Evolutionary conservation across 805 yeast genomes (phyloP).

Genomic region (Lipomyces sp.): DNA sequence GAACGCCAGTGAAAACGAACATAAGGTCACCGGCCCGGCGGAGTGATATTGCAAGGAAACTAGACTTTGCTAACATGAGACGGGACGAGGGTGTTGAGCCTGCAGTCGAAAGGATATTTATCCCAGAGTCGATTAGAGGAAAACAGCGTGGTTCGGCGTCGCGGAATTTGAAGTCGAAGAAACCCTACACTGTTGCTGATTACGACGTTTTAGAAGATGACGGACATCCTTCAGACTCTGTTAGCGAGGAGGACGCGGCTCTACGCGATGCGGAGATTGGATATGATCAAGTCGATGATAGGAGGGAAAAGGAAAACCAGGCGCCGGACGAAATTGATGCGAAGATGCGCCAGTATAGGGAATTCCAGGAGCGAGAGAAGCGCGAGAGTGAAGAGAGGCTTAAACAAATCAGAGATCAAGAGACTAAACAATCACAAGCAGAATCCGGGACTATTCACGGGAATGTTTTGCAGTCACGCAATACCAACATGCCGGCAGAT

Average conservation of each 20-base stretch:
- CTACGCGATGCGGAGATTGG: slow-evolving; percentile 1
- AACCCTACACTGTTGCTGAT: slow-evolving; percentile 19
- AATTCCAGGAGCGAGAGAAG: slow-evolving; percentile 30
- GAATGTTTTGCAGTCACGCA: background rate
- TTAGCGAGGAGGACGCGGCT: slow-evolving; percentile 1
- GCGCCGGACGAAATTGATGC: slow-evolving; percentile 26
- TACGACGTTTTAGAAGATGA: slow-evolving; percentile 29
- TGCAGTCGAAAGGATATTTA: background rate
- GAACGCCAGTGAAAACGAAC: slow-evolving; percentile 35
- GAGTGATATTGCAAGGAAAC: slow-evolving; percentile 26
- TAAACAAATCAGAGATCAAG: slow-evolving; percentile 10
- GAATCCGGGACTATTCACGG: slow-evolving; percentile 7
- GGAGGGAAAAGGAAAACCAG: slow-evolving; percentile 18
- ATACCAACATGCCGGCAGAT: slow-evolving; percentile 1
- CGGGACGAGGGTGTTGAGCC: background rate
- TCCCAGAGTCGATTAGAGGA: slow-evolving; percentile 4
- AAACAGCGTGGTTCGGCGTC: background rate
- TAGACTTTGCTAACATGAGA: slow-evolving; percentile 16
- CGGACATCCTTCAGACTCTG: slow-evolving; percentile 10
- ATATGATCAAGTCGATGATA: slow-evolving; percentile 18
- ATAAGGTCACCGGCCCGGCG: slow-evolving; percentile 37
- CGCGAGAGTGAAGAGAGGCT: slow-evolving; percentile 25
- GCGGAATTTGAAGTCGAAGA: background rate
- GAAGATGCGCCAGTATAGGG: slow-evolving; percentile 20
- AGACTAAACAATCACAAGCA: slow-evolving; percentile 3